Evolutionary conservation across 2,329 filamentous ascomycete genomes (phyloP).

Genomic region (Penicillium decumbens): DNA sequence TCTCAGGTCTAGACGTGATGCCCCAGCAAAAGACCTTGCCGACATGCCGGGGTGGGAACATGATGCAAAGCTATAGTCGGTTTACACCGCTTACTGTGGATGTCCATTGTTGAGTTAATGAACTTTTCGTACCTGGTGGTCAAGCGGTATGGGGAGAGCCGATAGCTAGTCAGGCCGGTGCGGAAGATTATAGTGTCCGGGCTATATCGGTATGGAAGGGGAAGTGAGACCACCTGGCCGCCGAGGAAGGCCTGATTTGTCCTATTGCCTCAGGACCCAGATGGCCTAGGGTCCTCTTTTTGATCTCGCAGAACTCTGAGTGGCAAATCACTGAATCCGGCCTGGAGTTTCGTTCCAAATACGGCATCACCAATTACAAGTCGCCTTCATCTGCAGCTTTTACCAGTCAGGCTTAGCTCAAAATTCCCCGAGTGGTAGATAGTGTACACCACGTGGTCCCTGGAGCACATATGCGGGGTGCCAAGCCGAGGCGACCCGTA

Average conservation of each 20-base stretch:
- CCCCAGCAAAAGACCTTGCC: conserved; percentile 43
- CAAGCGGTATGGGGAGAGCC: too few species aligned
- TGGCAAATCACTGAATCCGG: not conserved
- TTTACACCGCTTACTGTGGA: too few species aligned
- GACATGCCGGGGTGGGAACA: conserved; percentile 46
- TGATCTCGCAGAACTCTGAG: not conserved
- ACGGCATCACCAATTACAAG: not conserved
- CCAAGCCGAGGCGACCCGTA: not conserved
- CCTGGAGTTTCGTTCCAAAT: not conserved
- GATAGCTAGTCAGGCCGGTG: not conserved
- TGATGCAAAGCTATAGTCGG: conserved; percentile 12
- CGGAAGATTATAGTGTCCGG: not conserved
- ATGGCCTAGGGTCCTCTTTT: not conserved
- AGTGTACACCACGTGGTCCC: conserved; percentile 3
- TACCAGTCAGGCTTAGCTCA: not conserved
- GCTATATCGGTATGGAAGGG: not conserved
- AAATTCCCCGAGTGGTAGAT: not conserved
- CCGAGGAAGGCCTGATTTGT: not conserved
- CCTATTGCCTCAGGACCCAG: not conserved
- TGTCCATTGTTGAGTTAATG: too few species aligned
- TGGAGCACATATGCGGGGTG: conserved; percentile 7
- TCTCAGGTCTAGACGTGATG: conserved; percentile 40
- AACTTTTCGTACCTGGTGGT: too few species aligned
- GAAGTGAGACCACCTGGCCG: not conserved
- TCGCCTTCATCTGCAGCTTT: not conserved